These are phyloP conservation scores for Perilla frutescens DNA, from an alignment of 257 asterid species.

Conservation along the genomic window DNA sequence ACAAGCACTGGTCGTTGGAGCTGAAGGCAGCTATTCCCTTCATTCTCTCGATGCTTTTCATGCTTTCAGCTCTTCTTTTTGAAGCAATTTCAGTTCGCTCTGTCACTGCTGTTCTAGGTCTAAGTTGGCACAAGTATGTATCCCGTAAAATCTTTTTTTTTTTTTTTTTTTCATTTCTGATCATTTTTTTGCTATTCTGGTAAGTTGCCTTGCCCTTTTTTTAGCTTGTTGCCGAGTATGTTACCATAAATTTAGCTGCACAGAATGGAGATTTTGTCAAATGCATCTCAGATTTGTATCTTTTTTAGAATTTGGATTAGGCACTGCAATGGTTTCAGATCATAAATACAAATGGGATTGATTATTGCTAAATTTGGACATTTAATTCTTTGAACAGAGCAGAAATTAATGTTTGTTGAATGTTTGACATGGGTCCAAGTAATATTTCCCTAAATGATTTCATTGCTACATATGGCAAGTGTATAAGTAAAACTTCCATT, in stretches of 20 bases:
- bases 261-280: conserved; percentile 28
- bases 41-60: conserved; percentile 66
- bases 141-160: background rate
- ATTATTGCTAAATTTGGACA: background rate
- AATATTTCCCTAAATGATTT: background rate
- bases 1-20: conserved; percentile 90
- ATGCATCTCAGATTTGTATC: conserved; percentile 27
- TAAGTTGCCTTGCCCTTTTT: background rate
- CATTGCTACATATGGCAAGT: conserved; percentile 27
- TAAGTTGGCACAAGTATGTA: conserved; percentile 93
- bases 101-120: conserved; percentile 94
- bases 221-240: no score
- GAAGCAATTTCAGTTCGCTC: conserved; percentile 93
- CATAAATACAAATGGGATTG: background rate
- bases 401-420: conserved; percentile 25
- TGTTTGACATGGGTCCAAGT: background rate
- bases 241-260: conserved; percentile 18
- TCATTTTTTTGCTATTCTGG: conserved; percentile 8
- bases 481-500: conserved; percentile 16
- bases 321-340: background rate
- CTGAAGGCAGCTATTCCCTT: conserved; percentile 84
- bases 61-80: conserved; percentile 82
- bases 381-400: background rate
- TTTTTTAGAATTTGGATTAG: conserved; percentile 21
- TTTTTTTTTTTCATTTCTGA: background rate